Evolutionary conservation across 108 stramenopile genomes (phyloP).

Genomic region (Stephanodiscus triporus): DNA sequence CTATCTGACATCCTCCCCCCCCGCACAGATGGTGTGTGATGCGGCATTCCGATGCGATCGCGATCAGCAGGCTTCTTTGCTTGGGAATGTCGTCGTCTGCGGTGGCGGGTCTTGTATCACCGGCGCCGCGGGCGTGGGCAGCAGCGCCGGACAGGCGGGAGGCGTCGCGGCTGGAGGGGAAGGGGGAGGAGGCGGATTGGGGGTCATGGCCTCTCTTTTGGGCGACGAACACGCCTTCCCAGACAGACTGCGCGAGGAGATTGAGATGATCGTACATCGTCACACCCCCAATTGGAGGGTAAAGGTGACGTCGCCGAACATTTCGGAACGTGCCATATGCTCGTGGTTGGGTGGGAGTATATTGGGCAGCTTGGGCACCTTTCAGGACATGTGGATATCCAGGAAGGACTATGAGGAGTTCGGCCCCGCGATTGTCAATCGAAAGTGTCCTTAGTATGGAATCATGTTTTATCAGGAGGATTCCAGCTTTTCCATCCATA

Average conservation of each 20-base stretch:
- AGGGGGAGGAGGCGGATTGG: not conserved
- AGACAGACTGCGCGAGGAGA: constrained; percentile 77
- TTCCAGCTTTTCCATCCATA: not conserved
- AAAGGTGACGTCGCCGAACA: constrained; percentile 75
- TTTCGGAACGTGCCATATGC: constrained; percentile 72
- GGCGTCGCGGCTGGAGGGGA: constrained; percentile 11
- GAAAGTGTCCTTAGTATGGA: constrained; percentile 86
- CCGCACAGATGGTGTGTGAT: constrained; percentile 87
- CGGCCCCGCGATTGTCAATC: constrained; percentile 91
- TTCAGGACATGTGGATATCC: constrained; percentile 98
- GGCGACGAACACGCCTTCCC: constrained; percentile 72
- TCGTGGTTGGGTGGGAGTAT: constrained; percentile 97
- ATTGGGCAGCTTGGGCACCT: constrained; percentile 94
- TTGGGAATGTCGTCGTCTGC: constrained; percentile 83
- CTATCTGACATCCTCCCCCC: constrained; percentile 63
- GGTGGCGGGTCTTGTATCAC: constrained; percentile 84
- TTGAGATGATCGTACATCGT: constrained; percentile 83
- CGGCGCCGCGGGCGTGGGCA: constrained; percentile 22
- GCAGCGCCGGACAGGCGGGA: not conserved
- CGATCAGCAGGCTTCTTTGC: constrained; percentile 82
- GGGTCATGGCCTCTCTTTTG: constrained; percentile 48
- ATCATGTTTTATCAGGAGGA: not conserved
- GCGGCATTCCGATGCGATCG: constrained; percentile 87
- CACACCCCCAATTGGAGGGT: constrained; percentile 91
- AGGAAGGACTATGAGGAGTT: constrained; percentile 95